These are phyloP conservation scores for Zopfia rhizophila DNA, from an alignment of 2,329 filamentous ascomycete genomes.

Conservation along the genomic window DNA sequence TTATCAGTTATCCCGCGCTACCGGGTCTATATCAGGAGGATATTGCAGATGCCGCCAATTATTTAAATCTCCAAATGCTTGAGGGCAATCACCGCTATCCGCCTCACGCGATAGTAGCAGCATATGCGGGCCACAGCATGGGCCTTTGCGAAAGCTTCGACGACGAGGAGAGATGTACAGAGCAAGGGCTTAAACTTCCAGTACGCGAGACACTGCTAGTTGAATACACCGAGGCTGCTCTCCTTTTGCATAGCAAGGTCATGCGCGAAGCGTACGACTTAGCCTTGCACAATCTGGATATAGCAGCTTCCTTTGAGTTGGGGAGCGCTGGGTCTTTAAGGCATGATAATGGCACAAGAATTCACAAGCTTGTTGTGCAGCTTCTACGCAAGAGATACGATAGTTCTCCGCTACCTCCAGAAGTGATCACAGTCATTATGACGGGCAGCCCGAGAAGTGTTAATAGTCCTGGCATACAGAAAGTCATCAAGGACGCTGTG, in stretches of 20 bases:
- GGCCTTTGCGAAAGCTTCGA: slow-evolving; percentile 14
- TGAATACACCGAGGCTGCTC: slow-evolving; percentile 13
- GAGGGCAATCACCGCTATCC: slow-evolving; percentile 7
- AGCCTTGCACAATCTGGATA: slow-evolving; percentile 3
- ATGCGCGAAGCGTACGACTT: slow-evolving; percentile 18
- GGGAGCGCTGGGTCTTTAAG: slow-evolving; percentile 6
- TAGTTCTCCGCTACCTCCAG: background rate
- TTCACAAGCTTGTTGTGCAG: background rate
- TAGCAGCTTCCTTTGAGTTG: slow-evolving; percentile 2
- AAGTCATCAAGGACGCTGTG: background rate
- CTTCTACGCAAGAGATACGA: background rate
- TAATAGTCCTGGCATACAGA: background rate
- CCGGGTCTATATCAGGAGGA: slow-evolving; percentile 17
- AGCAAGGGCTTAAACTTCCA: slow-evolving; percentile 11
- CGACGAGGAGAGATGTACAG: slow-evolving; percentile 10
- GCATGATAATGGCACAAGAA: no score
- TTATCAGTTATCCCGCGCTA: slow-evolving; percentile 17
- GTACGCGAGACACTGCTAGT: slow-evolving; percentile 12
- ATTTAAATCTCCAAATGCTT: slow-evolving; percentile 13
- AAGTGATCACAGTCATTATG: slow-evolving; percentile 12
- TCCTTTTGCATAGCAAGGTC: slow-evolving; percentile 11
- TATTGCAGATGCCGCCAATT: slow-evolving; percentile 11
- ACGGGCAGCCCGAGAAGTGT: slow-evolving; percentile 5
- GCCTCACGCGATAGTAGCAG: slow-evolving; percentile 13
- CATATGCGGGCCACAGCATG: slow-evolving; percentile 20